phyloP scores from a whole-genome alignment of 257 asterid genomes.

The Leonotis leonurus region DNA sequence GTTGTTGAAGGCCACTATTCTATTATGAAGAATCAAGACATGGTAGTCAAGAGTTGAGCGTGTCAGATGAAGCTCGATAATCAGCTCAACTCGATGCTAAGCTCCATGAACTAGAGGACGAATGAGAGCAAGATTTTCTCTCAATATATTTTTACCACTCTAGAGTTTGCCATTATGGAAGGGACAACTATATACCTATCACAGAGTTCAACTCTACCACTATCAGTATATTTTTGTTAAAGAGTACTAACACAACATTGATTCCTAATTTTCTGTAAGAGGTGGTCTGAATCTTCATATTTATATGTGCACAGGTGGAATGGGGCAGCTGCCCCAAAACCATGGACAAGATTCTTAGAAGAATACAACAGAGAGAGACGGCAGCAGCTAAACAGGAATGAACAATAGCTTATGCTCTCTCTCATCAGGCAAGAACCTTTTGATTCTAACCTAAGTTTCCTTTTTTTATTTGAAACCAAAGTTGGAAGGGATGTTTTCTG shows the following conservation, averaged over 20 bases:
- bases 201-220: background rate
- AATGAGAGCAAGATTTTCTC: background rate
- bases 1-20: slow-evolving; percentile 24
- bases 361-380: slow-evolving; percentile 60
- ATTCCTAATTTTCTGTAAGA: background rate
- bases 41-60: slow-evolving; percentile 46
- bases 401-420: slow-evolving; percentile 71
- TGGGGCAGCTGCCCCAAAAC: slow-evolving; percentile 78
- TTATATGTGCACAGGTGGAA: slow-evolving; percentile 35
- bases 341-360: slow-evolving; percentile 60
- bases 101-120: slow-evolving; percentile 70
- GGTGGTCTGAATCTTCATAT: background rate
- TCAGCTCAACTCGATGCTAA: slow-evolving; percentile 58
- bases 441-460: background rate
- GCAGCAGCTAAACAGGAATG: slow-evolving; percentile 66
- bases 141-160: background rate
- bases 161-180: slow-evolving; percentile 9
- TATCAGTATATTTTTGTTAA: slow-evolving; percentile 1
- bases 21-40: slow-evolving; percentile 35
- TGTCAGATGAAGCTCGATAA: slow-evolving; percentile 53
- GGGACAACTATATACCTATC: slow-evolving; percentile 12
- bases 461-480: background rate
- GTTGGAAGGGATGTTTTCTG: background rate
- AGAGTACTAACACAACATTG: slow-evolving; percentile 10
- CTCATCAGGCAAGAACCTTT: slow-evolving; percentile 50